These are phyloP conservation scores for Boletus patriciae DNA, from an alignment of 768 basidiomycete species.

Conservation along the genomic window DNA sequence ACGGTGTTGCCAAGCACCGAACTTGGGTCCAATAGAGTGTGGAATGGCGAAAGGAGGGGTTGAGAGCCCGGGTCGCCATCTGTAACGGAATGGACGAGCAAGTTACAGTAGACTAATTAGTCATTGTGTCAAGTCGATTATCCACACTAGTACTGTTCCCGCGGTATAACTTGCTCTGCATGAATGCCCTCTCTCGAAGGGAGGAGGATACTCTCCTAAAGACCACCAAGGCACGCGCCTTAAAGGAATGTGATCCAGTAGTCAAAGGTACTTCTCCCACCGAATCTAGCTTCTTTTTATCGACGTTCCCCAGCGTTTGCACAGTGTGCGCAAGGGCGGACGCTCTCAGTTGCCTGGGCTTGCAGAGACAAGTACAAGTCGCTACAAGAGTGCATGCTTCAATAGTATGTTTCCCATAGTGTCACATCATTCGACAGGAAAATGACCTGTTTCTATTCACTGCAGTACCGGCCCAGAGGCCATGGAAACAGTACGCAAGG, in stretches of 20 bases:
- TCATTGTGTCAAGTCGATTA: background rate
- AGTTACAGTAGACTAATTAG: conserved; percentile 1
- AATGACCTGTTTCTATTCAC: background rate
- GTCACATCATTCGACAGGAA: background rate
- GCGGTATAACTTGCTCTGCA: conserved; percentile 29
- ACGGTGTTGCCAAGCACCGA: conserved; percentile 50
- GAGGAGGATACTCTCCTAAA: conserved; percentile 87
- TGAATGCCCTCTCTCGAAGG: conserved; percentile 84
- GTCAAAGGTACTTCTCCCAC: conserved; percentile 55
- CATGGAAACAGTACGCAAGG: conserved; percentile 68
- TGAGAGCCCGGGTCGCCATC: conserved; percentile 16
- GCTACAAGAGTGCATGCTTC: conserved; percentile 77
- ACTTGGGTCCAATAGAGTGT: conserved; percentile 19
- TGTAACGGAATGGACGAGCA: background rate
- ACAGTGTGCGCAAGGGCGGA: conserved; percentile 77
- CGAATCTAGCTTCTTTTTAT: background rate
- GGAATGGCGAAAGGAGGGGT: conserved; percentile 14
- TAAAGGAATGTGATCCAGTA: conserved; percentile 73
- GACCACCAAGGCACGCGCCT: conserved; percentile 73
- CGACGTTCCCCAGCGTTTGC: conserved; percentile 63
- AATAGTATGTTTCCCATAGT: conserved; percentile 55
- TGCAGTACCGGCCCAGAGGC: conserved; percentile 69
- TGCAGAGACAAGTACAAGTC: conserved; percentile 67
- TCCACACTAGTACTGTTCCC: background rate
- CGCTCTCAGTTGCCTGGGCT: conserved; percentile 82